phyloP scores from a whole-genome alignment of 176 grass and related monocot species.

The Rhynchospora tenuis region DNA sequence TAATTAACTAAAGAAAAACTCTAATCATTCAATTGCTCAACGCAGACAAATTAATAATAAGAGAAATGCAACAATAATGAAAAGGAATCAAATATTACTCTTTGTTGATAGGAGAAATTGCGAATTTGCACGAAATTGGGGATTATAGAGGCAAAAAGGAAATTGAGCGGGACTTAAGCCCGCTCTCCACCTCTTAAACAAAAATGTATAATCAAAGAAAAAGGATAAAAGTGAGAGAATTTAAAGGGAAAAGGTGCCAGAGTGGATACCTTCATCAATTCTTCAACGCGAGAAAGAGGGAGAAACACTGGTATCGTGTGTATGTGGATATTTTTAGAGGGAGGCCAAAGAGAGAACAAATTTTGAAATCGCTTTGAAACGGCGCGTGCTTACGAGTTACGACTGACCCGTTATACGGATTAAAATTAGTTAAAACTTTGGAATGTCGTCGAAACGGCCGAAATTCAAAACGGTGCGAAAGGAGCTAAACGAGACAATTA shows the following conservation, averaged over 20 bases:
- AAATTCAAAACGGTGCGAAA: not conserved
- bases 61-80: not conserved
- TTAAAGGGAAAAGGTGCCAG: not conserved
- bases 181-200: not conserved
- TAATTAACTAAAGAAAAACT: not conserved
- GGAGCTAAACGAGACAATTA: not conserved
- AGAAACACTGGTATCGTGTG: not conserved
- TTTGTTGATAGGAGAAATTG: not conserved
- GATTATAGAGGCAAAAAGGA: not conserved
- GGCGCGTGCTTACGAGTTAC: not conserved
- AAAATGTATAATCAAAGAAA: slow-evolving; percentile 12
- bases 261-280: not conserved
- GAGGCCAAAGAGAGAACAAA: not conserved
- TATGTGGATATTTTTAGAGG: not conserved
- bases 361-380: not conserved
- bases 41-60: not conserved
- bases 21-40: not conserved
- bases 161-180: slow-evolving; percentile 12
- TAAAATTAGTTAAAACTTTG: not conserved
- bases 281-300: slow-evolving; percentile 1
- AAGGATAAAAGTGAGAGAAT: not conserved
- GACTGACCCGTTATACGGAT: not conserved
- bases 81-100: not conserved
- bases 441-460: not conserved
- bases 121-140: not conserved